Evolutionary conservation across 768 basidiomycete species (phyloP), one percentile per base, ranked within the genome.

Genomic region (Atractiella rhizophila): DNA sequence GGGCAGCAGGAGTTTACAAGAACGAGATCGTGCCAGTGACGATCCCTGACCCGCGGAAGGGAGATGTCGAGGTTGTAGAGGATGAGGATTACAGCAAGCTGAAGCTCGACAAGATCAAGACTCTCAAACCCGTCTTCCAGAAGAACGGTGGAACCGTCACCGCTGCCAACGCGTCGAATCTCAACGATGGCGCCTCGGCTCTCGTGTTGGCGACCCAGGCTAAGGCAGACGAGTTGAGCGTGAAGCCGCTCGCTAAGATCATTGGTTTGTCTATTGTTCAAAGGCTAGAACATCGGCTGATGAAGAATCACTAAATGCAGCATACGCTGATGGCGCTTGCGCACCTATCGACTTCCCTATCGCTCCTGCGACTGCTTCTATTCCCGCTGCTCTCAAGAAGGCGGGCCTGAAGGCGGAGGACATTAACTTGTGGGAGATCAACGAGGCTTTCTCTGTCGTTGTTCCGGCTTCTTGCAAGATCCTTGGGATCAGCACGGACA

Each of bases 81-180:
- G 91, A 98, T 54, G 91, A 98, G 60, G 91, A 96, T 56, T 94
- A 82, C 68, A 96, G 86, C 66, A 77, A 83, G 51, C 72, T 98
- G 49, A 71, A 88, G 54, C 85, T 72, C 56, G 86, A 91, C 48
- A 98, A 98, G 60, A 69, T 96, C 48, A 80, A 85, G 26, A 64
- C 71, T 5, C 68, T 98, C 47, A 71, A 70, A 49, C 82, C 86
- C 37, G 76, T 76, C 26, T 98, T 98, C 71, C 74, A 76, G 62
- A 67, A 68, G 60, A 66, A 73, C 47, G 58, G 58, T 34, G 59
- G 59, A 35, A 79, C 74, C 43, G 82, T 98, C 63, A 98, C 91
- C 16, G 76, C 91, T 43, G 91, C 91, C 48, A 98, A 98, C 64
- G 82, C 91, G 5, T 86, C 81, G 15, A 77, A 70, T 46, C 59